Evolutionary conservation across 148 eudicot species (phyloP).

Genomic region (Spergularia bocconei): DNA sequence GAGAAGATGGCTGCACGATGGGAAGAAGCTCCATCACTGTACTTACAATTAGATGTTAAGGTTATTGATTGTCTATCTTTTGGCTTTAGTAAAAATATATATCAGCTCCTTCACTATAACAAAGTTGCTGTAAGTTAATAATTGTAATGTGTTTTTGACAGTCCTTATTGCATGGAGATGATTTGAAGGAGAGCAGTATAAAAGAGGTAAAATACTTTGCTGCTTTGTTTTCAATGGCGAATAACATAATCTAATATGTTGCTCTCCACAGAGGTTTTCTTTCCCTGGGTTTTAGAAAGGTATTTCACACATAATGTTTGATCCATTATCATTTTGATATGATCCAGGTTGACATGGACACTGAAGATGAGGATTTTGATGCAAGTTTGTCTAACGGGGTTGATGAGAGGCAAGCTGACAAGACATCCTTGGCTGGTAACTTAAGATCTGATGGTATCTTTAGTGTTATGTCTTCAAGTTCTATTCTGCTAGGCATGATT

Average conservation of each 20-base stretch:
- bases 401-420: conserved; percentile 39
- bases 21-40: conserved; percentile 92
- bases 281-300: background rate
- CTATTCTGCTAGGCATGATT: background rate
- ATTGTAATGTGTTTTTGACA: conserved; percentile 30
- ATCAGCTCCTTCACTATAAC: background rate
- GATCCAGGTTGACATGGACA: conserved; percentile 95
- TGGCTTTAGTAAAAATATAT: background rate
- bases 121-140: conserved; percentile 13
- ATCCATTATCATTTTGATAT: conserved; percentile 17
- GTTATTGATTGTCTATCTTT: conserved; percentile 30
- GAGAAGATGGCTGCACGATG: conserved; percentile 82
- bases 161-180: conserved; percentile 84
- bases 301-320: conserved; percentile 13
- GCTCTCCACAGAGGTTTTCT: background rate
- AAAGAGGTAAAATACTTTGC: conserved; percentile 61
- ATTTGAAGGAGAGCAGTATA: conserved; percentile 66
- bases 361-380: conserved; percentile 59
- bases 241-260: background rate
- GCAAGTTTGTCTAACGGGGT: conserved; percentile 32
- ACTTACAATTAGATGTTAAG: conserved; percentile 79
- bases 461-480: conserved; percentile 2
- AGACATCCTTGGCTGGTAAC: conserved; percentile 27
- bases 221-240: background rate
- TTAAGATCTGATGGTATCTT: conserved; percentile 44